Conservation (phyloP, 2,329 filamentous ascomycete genomes). For the Ceratocystis smalleyi region DNA sequence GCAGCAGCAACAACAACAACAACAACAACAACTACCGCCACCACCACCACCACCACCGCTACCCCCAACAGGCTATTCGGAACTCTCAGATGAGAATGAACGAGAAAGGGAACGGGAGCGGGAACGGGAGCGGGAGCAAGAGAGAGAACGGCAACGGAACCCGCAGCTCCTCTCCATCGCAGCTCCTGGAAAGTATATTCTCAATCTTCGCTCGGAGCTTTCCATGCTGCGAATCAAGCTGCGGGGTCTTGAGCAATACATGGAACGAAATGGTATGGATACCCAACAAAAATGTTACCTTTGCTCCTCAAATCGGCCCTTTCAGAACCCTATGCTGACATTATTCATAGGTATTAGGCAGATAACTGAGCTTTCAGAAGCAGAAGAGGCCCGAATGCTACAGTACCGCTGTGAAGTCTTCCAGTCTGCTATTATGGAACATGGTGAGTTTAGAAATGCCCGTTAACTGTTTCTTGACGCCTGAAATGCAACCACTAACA, state of each 20-base stretch:
- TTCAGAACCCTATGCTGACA: neutral
- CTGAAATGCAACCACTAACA: neutral
- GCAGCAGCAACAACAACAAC: too few species aligned
- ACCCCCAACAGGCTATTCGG: neutral
- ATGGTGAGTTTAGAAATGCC: constrained; percentile 26
- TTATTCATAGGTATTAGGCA: constrained; percentile 10
- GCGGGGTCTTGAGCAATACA: constrained; percentile 33
- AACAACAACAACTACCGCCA: neutral
- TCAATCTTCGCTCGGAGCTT: constrained; percentile 27
- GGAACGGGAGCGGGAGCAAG: constrained; percentile 26
- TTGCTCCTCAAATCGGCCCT: constrained; percentile 16
- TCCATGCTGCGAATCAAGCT: constrained; percentile 42
- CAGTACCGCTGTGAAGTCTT: constrained; percentile 46
- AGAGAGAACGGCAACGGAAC: constrained; percentile 30
- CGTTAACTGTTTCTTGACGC: neutral
- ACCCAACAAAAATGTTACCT: constrained; percentile 21
- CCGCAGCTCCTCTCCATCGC: neutral
- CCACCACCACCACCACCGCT: neutral
- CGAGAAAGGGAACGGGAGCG: constrained; percentile 30
- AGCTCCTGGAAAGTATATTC: constrained; percentile 19
- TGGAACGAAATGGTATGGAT: constrained; percentile 33
- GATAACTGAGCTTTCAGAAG: constrained; percentile 35
- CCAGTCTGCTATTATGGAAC: constrained; percentile 35
- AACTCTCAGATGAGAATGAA: neutral
- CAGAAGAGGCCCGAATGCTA: constrained; percentile 40